Evolutionary conservation across 2,329 filamentous ascomycete species (phyloP).

Genomic region (Cercospora sp.): DNA sequence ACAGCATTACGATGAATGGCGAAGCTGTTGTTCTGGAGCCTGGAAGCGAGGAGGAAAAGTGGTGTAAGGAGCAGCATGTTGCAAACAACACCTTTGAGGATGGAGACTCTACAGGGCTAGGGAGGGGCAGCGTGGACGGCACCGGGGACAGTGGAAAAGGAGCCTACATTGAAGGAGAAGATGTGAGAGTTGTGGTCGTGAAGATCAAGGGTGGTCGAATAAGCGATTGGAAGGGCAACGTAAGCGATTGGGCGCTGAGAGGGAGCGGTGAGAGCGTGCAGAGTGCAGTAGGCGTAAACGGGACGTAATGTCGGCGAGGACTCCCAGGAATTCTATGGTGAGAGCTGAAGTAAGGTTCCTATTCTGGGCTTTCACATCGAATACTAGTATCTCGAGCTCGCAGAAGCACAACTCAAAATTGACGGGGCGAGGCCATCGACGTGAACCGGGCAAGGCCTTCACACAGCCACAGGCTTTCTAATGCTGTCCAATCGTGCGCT

Average conservation of each 20-base stretch:
- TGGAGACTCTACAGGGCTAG: neutral
- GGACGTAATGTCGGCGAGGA: neutral
- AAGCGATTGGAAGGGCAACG: conserved; percentile 92
- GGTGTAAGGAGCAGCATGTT: conserved; percentile 79
- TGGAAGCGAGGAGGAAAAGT: conserved; percentile 79
- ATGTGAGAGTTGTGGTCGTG: conserved; percentile 85
- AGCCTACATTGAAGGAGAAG: conserved; percentile 75
- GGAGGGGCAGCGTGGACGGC: conserved; percentile 26
- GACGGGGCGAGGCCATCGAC: neutral
- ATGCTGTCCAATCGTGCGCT: too few relatives aligned
- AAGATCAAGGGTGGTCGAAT: conserved; percentile 81
- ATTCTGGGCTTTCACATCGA: neutral
- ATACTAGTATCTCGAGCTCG: neutral
- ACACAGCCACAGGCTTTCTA: too few relatives aligned
- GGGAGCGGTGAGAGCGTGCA: neutral
- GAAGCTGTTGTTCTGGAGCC: conserved; percentile 69
- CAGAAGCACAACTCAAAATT: neutral
- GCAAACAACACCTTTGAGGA: conserved; percentile 74
- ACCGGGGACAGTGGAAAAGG: conserved; percentile 50
- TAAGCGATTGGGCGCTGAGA: conserved; percentile 68
- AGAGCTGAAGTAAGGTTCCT: neutral
- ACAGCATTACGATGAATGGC: conserved; percentile 93
- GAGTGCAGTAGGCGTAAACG: neutral
- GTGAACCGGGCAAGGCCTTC: neutral
- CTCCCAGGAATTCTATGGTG: neutral